Evolutionary conservation across 2,329 filamentous ascomycete genomes (phyloP).

Genomic region (Aureobasidium sp.): DNA sequence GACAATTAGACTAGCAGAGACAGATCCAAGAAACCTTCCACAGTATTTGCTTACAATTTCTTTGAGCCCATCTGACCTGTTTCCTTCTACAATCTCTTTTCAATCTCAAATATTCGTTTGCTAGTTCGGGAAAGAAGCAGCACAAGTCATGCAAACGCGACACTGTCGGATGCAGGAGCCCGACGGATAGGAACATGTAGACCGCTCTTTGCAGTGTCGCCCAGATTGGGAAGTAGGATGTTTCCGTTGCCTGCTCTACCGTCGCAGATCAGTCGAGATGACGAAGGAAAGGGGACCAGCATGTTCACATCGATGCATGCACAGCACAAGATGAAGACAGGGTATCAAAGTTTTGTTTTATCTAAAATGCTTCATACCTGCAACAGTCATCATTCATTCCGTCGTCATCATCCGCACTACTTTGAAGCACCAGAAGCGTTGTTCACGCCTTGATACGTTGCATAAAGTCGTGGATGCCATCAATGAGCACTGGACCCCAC

Average conservation of each 20-base stretch:
- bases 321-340: neutral
- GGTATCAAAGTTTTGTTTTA: neutral
- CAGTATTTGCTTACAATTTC: neutral
- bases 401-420: neutral
- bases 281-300: neutral
- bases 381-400: neutral
- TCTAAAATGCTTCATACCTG: neutral
- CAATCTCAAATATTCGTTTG: neutral
- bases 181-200: neutral
- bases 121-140: neutral
- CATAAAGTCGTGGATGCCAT: conserved; percentile 65
- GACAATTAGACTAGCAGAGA: neutral
- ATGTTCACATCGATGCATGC: neutral
- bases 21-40: neutral
- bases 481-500: conserved; percentile 88
- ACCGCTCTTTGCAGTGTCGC: neutral
- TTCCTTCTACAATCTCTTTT: neutral
- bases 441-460: neutral
- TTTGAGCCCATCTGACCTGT: neutral
- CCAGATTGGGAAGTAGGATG: neutral
- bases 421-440: neutral
- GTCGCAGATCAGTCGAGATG: neutral
- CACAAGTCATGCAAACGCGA: neutral
- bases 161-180: neutral
- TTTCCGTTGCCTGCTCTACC: neutral